Evolutionary conservation across 2,329 filamentous ascomycete genomes (phyloP).

Genomic region (Scedosporium aurantiacum): DNA sequence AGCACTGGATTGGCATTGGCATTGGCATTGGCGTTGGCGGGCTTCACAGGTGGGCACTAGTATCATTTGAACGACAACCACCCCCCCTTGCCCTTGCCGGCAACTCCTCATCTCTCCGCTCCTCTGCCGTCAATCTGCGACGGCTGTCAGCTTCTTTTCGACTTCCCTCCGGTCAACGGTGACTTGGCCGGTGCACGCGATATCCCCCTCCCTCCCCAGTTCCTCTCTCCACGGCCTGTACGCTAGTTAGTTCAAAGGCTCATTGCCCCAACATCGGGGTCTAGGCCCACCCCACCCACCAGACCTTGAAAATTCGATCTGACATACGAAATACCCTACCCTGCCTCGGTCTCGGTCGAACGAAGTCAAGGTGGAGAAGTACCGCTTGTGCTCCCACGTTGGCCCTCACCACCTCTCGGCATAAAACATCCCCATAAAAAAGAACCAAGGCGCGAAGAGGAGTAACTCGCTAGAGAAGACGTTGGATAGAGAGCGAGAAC

Average conservation of each 20-base stretch:
- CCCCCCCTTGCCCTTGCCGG: neutral
- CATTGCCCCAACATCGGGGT: neutral
- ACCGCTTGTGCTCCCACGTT: neutral
- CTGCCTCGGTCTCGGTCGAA: slow-evolving; percentile 1
- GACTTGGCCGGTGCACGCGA: neutral
- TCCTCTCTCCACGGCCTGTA: neutral
- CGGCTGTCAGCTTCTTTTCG: neutral
- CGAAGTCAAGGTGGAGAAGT: neutral
- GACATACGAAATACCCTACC: neutral
- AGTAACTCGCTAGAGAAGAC: neutral
- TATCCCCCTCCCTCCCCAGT: neutral
- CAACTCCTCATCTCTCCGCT: neutral
- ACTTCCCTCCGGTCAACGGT: neutral
- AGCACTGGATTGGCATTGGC: too few relatives aligned
- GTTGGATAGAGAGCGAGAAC: neutral
- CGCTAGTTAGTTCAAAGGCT: neutral
- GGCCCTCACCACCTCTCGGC: neutral
- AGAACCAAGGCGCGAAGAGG: neutral
- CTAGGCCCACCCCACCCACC: neutral
- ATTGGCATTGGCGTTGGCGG: too few relatives aligned
- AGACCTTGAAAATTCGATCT: neutral
- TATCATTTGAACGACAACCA: too few relatives aligned
- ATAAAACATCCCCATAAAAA: neutral
- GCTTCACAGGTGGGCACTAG: too few relatives aligned
- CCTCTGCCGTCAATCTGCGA: neutral